Conservation (phyloP, 768 basidiomycete species). For the Boletus tylopilopsis region DNA sequence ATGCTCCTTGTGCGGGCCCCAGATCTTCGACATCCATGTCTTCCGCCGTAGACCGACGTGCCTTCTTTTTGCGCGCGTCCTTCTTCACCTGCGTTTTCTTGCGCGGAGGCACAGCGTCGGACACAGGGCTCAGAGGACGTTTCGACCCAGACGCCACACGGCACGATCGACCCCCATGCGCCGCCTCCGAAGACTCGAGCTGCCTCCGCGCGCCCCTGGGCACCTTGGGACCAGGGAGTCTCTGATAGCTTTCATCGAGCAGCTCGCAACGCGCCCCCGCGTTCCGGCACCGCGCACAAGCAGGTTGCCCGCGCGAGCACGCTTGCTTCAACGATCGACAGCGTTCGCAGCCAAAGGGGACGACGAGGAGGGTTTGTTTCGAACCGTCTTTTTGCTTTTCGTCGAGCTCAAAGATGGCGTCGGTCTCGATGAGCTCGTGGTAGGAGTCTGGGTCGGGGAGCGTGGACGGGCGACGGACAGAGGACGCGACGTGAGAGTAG, state of each 20-base stretch:
- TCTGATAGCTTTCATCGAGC: conserved; percentile 13
- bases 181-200: neutral
- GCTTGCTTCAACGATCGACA: conserved; percentile 10
- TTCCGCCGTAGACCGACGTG: neutral
- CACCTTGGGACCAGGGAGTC: conserved; percentile 23
- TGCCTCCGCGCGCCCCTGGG: neutral
- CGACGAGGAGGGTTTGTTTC: conserved; percentile 18
- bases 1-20: neutral
- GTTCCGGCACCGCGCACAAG: conserved; percentile 23
- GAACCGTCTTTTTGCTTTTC: conserved; percentile 8
- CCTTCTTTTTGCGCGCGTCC: neutral
- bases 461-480: conserved; percentile 27
- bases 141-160: conserved; percentile 14
- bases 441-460: conserved; percentile 15
- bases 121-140: conserved; percentile 15
- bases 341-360: conserved; percentile 16
- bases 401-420: conserved; percentile 27
- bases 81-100: conserved; percentile 8
- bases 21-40: neutral
- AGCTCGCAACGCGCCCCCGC: conserved; percentile 1
- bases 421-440: conserved; percentile 18
- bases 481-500: neutral
- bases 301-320: conserved; percentile 27
- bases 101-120: neutral
- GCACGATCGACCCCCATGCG: neutral